These are phyloP conservation scores for Agrocybe praecox DNA, from an alignment of 768 basidiomycete species.

Conservation along the genomic window DNA sequence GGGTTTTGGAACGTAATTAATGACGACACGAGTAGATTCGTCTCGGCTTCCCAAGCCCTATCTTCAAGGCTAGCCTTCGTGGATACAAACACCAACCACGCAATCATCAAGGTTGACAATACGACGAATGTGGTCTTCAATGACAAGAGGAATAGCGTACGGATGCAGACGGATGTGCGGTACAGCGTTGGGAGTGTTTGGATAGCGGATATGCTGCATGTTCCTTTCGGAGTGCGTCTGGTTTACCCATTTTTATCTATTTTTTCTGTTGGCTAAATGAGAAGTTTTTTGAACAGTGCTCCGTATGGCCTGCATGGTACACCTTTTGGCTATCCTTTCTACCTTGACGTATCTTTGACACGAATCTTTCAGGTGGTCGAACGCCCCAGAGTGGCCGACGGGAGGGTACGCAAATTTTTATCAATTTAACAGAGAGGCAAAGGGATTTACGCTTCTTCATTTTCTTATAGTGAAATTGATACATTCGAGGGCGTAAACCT, in stretches of 20 bases:
- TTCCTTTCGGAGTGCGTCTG: constrained; percentile 59
- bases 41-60: constrained; percentile 46
- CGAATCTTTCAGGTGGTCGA: constrained; percentile 49
- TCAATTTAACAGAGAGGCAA: background rate
- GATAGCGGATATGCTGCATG: constrained; percentile 65
- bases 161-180: constrained; percentile 59
- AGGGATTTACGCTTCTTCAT: background rate
- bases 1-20: background rate
- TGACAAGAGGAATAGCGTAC: constrained; percentile 67
- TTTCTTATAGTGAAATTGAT: constrained; percentile 61
- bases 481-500: constrained; percentile 83
- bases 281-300: constrained; percentile 58
- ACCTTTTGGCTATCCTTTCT: background rate
- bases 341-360: background rate
- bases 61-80: constrained; percentile 60
- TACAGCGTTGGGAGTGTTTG: constrained; percentile 64
- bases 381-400: constrained; percentile 59
- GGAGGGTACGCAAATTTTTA: constrained; percentile 46
- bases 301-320: constrained; percentile 68
- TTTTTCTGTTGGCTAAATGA: background rate
- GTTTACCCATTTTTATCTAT: background rate
- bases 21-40: constrained; percentile 38
- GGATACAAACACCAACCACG: constrained; percentile 64
- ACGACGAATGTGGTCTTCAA: constrained; percentile 50
- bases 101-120: constrained; percentile 80